Evolutionary conservation across 257 asterid genomes (phyloP), one percentile per base, ranked within the genome.

Genomic region (Fraxinus pennsylvanica): DNA sequence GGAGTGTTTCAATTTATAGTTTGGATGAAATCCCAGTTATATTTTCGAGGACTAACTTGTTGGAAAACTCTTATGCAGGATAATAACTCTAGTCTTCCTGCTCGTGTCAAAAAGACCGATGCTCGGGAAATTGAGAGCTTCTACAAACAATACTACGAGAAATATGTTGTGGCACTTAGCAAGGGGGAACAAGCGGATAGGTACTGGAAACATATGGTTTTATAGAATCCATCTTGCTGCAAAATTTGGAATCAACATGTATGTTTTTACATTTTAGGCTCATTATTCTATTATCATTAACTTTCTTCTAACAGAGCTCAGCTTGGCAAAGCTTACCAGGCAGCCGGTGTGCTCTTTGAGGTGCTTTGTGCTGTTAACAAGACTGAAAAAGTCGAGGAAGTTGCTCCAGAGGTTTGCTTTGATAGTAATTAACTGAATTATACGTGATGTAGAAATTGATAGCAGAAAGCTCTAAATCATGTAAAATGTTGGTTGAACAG

Each of bases 311-410:
- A 81, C 91, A 95, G 99, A 85, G 97, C 97, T 86, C 92, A 91
- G 89, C 98, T 96, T 74, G 98, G 96, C 47, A 96, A 96, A 87
- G 99, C 99, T 80, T 96, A 96, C 85, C 97, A 91, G 92, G 91
- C 99, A 76, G 98, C 99, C 9, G 98, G 97, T 59, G 97, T 93
- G 84, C 96, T 96, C 65, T 96, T 93, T 87, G 99, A 96, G 86
- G 99, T 93, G 80, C 97, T 96, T 68, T 96, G 99, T 87, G 99
- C 98, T 15, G 99, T 96, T 84, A 93, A 90, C 83, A 93, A 91
- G 87, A 90, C 96, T 41, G 50, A 41, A 41, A 41, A 41, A 41
- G 14, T 41, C 50, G 97, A 91, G 77, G 92, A 92, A 88, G 93
- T 91, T 85, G 87, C 96, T 59, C 95, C 92, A 22, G 93, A 92